phyloP scores from a whole-genome alignment of 2,329 filamentous ascomycete genomes.

The Pseudogymnoascus sp. region DNA sequence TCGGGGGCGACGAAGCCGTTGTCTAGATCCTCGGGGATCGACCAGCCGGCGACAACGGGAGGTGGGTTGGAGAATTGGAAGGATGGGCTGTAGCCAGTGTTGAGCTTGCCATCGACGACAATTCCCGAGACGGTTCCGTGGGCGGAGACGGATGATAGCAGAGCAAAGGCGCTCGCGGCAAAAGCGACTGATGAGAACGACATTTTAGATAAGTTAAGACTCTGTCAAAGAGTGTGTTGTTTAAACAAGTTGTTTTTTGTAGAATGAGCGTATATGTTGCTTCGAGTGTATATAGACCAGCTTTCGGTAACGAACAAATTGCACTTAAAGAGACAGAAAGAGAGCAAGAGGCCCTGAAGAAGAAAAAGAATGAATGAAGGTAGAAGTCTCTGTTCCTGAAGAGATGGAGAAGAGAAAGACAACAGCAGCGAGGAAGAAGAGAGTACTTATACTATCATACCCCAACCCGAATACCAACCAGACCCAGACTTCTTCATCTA shows the following conservation, averaged over 20 bases:
- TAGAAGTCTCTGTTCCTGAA: not conserved
- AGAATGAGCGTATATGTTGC: constrained; percentile 11
- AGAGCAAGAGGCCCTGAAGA: not conserved
- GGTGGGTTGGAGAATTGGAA: constrained; percentile 21
- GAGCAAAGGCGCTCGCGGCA: constrained; percentile 18
- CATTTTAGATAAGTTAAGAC: constrained; percentile 16
- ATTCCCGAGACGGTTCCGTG: constrained; percentile 28
- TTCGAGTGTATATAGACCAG: constrained; percentile 16
- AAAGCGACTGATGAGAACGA: constrained; percentile 23
- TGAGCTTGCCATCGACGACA: constrained; percentile 25
- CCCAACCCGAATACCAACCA: not conserved
- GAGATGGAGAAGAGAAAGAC: not conserved
- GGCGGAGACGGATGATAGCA: constrained; percentile 21
- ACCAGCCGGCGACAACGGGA: constrained; percentile 33
- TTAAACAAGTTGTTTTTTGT: too few species aligned
- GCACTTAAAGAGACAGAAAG: not conserved
- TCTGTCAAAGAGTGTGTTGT: constrained; percentile 14
- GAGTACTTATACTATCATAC: not conserved
- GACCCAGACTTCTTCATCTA: not conserved
- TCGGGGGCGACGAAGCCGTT: constrained; percentile 42
- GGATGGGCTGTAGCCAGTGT: constrained; percentile 24
- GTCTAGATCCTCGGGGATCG: constrained; percentile 32
- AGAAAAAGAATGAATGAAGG: not conserved
- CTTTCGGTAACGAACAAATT: constrained; percentile 24
- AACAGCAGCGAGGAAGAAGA: not conserved